Conservation (phyloP, 176 grass and related monocot species). For the Hordeum marinum region DNA sequence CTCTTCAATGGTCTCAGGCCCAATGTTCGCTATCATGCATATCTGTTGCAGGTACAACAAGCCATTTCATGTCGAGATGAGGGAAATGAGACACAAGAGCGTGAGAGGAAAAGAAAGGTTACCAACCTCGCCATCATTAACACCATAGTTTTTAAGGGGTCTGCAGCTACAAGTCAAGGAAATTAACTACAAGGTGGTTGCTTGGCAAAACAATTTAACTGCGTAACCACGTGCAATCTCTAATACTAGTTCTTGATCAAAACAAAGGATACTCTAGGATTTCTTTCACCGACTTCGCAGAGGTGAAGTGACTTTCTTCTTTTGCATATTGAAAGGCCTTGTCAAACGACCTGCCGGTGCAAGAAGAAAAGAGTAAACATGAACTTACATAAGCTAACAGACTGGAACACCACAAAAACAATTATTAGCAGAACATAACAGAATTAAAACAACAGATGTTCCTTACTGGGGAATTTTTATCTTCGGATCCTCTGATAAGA, state of each 20-base stretch:
- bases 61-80: conserved; percentile 2
- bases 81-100: conserved; percentile 11
- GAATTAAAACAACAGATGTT: neutral
- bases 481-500: conserved; percentile 85
- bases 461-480: conserved; percentile 93
- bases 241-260: neutral
- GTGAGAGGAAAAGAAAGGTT: neutral
- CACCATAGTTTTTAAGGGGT: conserved; percentile 60
- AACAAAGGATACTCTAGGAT: conserved; percentile 69
- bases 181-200: conserved; percentile 7
- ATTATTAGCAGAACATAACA: neutral
- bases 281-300: conserved; percentile 59
- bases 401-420: neutral
- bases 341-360: conserved; percentile 63
- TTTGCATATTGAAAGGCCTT: conserved; percentile 85
- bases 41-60: conserved; percentile 40
- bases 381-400: neutral
- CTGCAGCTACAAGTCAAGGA: conserved; percentile 63
- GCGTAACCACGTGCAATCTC: conserved; percentile 2
- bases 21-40: conserved; percentile 88
- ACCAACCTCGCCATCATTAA: conserved; percentile 83
- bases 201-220: conserved; percentile 9
- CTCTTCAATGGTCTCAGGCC: conserved; percentile 74
- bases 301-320: conserved; percentile 49
- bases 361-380: conserved; percentile 13